These are phyloP conservation scores for Cryptomeria japonica DNA, from an alignment of 75 land plant species.

Conservation along the genomic window DNA sequence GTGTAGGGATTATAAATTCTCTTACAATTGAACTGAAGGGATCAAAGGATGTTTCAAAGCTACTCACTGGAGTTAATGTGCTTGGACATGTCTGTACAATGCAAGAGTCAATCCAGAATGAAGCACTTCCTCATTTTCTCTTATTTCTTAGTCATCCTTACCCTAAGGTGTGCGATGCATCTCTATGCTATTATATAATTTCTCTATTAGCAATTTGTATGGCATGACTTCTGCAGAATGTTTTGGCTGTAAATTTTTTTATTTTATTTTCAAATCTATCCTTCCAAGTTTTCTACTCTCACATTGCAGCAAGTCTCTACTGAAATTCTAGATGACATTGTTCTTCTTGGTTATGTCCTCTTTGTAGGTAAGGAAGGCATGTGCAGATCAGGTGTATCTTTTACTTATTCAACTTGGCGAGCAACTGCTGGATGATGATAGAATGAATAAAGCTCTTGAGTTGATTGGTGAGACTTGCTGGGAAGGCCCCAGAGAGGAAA, in stretches of 20 bases:
- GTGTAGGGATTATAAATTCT: slow-evolving; percentile 54
- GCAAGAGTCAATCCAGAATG: slow-evolving; percentile 30
- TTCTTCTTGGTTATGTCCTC: not conserved
- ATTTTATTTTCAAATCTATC: not conserved
- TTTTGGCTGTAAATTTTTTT: not conserved
- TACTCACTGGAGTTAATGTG: slow-evolving; percentile 73
- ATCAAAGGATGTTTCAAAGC: slow-evolving; percentile 87
- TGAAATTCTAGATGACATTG: not conserved
- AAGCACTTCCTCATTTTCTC: slow-evolving; percentile 69
- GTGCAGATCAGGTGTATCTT: slow-evolving; percentile 90
- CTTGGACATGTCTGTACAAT: slow-evolving; percentile 72
- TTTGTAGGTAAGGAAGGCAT: slow-evolving; percentile 75
- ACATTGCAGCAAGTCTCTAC: not conserved
- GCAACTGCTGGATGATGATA: slow-evolving; percentile 45
- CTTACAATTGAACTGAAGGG: slow-evolving; percentile 66
- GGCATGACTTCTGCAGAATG: not conserved
- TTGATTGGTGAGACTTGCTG: slow-evolving; percentile 82
- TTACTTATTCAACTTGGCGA: slow-evolving; percentile 68
- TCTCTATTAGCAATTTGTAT: not conserved
- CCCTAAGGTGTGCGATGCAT: slow-evolving; percentile 65
- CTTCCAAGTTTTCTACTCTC: not conserved
- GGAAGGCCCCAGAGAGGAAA: slow-evolving; percentile 81
- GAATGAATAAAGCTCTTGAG: slow-evolving; percentile 62
- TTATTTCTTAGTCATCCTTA: slow-evolving; percentile 79
- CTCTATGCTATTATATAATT: not conserved